phyloP scores from a whole-genome alignment of 2,329 filamentous ascomycete genomes.

The Emmonsiellopsis sp. region DNA sequence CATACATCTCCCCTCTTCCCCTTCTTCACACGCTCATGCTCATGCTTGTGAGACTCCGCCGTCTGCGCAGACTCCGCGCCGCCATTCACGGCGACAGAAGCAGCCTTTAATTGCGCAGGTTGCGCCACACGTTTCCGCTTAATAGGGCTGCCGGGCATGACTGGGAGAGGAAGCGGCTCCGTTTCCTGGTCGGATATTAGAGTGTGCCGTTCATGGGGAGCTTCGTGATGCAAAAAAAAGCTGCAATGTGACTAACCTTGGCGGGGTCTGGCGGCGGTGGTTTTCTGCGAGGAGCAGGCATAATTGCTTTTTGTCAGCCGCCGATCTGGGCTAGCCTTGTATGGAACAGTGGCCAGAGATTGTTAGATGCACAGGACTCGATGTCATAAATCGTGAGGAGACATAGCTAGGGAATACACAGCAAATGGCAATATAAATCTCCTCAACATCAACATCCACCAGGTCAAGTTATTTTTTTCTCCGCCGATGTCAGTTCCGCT shows the following conservation, averaged over 20 bases:
- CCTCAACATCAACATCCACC: no score
- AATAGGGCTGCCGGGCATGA: slow-evolving; percentile 4
- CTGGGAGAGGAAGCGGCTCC: not conserved
- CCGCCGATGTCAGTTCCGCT: no score
- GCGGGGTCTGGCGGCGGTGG: slow-evolving; percentile 21
- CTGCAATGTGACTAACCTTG: slow-evolving; percentile 16
- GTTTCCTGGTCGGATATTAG: not conserved
- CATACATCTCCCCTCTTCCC: not conserved
- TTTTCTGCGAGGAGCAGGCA: slow-evolving; percentile 23
- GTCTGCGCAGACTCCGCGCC: not conserved
- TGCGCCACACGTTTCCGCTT: slow-evolving; percentile 7
- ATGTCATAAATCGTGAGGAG: slow-evolving; percentile 1
- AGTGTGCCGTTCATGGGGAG: slow-evolving; percentile 14
- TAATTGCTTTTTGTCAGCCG: no score
- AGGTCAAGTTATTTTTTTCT: not conserved
- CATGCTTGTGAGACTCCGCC: not conserved
- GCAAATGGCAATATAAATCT: no score
- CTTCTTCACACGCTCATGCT: not conserved
- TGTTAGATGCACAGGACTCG: not conserved
- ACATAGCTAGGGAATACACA: not conserved
- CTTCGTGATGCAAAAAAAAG: slow-evolving; percentile 4
- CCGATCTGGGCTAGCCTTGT: not conserved
- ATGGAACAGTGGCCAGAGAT: not conserved
- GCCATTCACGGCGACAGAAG: not conserved
- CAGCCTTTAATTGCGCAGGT: not conserved